phyloP scores from a whole-genome alignment of 1,284 basidiomycete genomes.

The Xanthoconium separans region DNA sequence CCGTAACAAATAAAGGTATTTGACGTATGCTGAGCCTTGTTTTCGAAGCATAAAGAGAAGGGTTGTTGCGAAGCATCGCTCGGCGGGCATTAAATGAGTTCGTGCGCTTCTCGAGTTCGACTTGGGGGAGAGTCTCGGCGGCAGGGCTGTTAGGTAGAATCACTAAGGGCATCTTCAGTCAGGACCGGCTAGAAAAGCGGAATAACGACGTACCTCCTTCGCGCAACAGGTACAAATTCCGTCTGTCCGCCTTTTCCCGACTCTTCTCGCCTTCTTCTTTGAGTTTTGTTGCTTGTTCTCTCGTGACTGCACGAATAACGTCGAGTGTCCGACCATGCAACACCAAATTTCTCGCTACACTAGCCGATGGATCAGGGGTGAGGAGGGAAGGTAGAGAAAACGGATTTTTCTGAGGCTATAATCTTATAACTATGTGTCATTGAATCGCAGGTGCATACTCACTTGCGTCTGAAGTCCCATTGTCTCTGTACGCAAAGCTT shows the following conservation, averaged over 20 bases:
- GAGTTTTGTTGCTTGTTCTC: constrained; percentile 83
- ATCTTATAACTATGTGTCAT: constrained; percentile 5
- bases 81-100: constrained; percentile 82
- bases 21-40: constrained; percentile 94
- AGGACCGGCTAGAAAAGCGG: background rate
- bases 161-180: constrained; percentile 46
- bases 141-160: constrained; percentile 85
- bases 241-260: constrained; percentile 90
- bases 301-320: constrained; percentile 87
- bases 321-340: constrained; percentile 93
- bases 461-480: constrained; percentile 39
- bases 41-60: constrained; percentile 90
- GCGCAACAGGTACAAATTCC: constrained; percentile 93
- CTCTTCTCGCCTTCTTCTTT: constrained; percentile 84
- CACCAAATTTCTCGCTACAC: constrained; percentile 80
- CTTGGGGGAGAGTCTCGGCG: constrained; percentile 62
- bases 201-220: constrained; percentile 75
- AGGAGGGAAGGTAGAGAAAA: constrained; percentile 85
- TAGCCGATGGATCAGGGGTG: constrained; percentile 93
- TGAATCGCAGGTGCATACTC: constrained; percentile 18
- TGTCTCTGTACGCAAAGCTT: constrained; percentile 67
- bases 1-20: constrained; percentile 87
- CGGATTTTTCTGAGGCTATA: constrained; percentile 73
- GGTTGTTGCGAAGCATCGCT: constrained; percentile 83
- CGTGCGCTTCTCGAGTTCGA: constrained; percentile 83